These are phyloP conservation scores for Funneliformis mosseae DNA, from an alignment of 192 early-diverging fungal genomes.

Conservation along the genomic window DNA sequence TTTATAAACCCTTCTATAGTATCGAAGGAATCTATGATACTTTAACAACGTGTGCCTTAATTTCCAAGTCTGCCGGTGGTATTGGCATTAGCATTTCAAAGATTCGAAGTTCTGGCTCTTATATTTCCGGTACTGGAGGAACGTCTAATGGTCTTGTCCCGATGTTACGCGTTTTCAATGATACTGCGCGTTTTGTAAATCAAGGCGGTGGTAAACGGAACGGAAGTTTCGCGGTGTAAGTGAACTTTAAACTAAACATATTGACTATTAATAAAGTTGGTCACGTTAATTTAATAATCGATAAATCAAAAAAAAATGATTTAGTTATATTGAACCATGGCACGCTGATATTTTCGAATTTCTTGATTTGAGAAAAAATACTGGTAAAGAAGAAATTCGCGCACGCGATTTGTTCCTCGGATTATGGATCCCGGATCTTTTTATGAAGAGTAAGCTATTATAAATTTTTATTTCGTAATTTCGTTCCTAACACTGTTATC, in stretches of 20 bases:
- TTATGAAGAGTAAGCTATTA: slow-evolving; percentile 92
- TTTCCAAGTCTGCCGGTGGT: slow-evolving; percentile 97
- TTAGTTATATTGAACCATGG: slow-evolving; percentile 93
- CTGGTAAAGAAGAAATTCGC: slow-evolving; percentile 95
- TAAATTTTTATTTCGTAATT: slow-evolving; percentile 91
- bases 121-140: slow-evolving; percentile 98
- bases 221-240: slow-evolving; percentile 88
- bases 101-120: slow-evolving; percentile 92
- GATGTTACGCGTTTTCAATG: slow-evolving; percentile 98
- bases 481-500: slow-evolving; percentile 87
- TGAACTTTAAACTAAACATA: no score
- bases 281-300: no score
- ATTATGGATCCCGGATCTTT: slow-evolving; percentile 96
- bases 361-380: slow-evolving; percentile 95
- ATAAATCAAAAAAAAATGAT: no score
- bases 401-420: slow-evolving; percentile 98
- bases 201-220: slow-evolving; percentile 99
- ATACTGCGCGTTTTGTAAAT: slow-evolving; percentile 97
- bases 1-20: no score
- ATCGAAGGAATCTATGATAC: slow-evolving; percentile 99
- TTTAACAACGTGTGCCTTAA: slow-evolving; percentile 94
- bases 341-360: slow-evolving; percentile 98
- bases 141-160: slow-evolving; percentile 96
- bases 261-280: no score
- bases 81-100: slow-evolving; percentile 97